phyloP scores from a whole-genome alignment of 371 early-diverging fungal genomes.

The Actinomortierella wolfii region DNA sequence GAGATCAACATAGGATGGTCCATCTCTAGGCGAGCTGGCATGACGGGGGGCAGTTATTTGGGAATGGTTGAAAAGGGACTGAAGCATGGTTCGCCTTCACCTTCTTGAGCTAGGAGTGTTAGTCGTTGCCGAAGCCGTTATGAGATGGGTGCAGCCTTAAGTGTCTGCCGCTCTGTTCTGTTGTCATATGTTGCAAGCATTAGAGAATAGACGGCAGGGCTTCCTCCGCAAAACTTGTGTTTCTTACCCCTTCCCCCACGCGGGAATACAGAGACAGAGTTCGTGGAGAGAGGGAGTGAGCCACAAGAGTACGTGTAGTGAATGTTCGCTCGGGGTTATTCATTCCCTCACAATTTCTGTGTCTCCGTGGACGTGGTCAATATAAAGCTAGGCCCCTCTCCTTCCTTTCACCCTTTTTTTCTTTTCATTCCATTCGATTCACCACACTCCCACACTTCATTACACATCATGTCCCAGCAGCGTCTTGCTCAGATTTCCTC shows the following conservation, averaged over 20 bases:
- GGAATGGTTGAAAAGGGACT: too few species aligned
- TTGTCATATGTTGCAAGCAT: not conserved
- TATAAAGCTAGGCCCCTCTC: not conserved
- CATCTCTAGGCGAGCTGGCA: too few species aligned
- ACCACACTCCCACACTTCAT: not conserved
- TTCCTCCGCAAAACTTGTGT: not conserved
- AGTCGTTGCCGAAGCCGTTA: not conserved
- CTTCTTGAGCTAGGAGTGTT: too few species aligned
- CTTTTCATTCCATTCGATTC: conserved; percentile 4
- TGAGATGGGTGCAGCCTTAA: not conserved
- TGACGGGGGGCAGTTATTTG: too few species aligned
- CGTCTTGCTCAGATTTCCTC: conserved; percentile 76
- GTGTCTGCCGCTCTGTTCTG: not conserved
- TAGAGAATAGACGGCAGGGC: not conserved
- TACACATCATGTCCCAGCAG: conserved; percentile 58
- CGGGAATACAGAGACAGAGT: too few species aligned
- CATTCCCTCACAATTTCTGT: not conserved
- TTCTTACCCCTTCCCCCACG: not conserved
- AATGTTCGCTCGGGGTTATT: not conserved
- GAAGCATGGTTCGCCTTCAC: too few species aligned
- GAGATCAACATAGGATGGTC: too few species aligned
- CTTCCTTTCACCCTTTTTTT: not conserved
- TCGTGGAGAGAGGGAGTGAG: too few species aligned
- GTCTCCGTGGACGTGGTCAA: not conserved
- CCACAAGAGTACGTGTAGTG: too few species aligned